These are phyloP conservation scores for Massariosphaeria phaeospora DNA, from an alignment of 495 filamentous ascomycete species.

Conservation along the genomic window DNA sequence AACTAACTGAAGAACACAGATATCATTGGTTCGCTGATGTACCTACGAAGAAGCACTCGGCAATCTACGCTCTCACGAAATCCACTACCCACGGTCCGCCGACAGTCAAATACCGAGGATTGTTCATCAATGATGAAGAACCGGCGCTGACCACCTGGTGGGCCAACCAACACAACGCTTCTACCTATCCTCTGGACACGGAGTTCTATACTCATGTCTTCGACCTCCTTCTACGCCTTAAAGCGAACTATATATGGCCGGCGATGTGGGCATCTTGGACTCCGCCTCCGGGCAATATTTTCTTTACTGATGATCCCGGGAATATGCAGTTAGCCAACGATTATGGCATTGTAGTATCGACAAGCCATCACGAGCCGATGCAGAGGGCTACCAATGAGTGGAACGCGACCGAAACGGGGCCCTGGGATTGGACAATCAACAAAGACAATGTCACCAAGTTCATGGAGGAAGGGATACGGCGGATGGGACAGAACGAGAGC, in stretches of 20 bases:
- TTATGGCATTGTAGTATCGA: constrained; percentile 21
- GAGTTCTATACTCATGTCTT: constrained; percentile 23
- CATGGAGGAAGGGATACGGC: constrained; percentile 18
- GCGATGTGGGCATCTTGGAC: constrained; percentile 21
- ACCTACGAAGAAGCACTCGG: constrained; percentile 8
- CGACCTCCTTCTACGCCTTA: constrained; percentile 18
- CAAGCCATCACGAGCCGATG: constrained; percentile 27
- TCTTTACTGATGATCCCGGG: constrained; percentile 24
- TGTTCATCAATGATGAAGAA: constrained; percentile 28
- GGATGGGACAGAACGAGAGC: constrained; percentile 10
- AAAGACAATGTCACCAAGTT: constrained; percentile 21
- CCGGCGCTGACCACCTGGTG: constrained; percentile 21
- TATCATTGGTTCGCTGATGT: constrained; percentile 26
- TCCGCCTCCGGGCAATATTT: constrained; percentile 13
- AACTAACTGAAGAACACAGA: not conserved
- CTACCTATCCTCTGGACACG: constrained; percentile 12
- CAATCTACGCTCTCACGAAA: constrained; percentile 5
- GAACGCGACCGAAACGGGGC: constrained; percentile 13
- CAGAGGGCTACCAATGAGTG: constrained; percentile 23
- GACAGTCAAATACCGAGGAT: constrained; percentile 21
- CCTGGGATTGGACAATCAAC: constrained; percentile 23
- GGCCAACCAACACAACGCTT: constrained; percentile 7
- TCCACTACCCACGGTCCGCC: constrained; percentile 10
- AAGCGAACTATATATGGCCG: constrained; percentile 27
- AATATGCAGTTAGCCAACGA: constrained; percentile 20